A percentile compares a stretch with the other conserved stretches of the same genome.
phyloP scores from a whole-genome alignment of 306 rosid genomes.

The Vachellia pachyceras region DNA sequence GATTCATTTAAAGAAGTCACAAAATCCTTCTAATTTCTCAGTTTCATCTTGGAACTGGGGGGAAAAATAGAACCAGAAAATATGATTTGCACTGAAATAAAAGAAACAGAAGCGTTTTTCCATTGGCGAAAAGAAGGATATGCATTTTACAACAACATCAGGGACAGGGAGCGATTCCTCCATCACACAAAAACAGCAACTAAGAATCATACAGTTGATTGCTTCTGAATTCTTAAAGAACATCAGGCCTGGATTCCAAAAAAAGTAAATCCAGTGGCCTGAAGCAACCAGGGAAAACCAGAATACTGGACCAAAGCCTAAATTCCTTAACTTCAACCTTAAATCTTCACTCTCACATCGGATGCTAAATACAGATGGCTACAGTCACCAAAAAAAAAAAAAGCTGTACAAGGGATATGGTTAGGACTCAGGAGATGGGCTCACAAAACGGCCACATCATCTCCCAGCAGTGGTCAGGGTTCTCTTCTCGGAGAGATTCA shows the following conservation, averaged over 20 bases:
- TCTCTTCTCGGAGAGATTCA: slow-evolving; percentile 39
- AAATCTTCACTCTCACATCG: slow-evolving; percentile 32
- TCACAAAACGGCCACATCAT: slow-evolving; percentile 42
- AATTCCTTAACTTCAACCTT: slow-evolving; percentile 31
- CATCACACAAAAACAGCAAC: slow-evolving; percentile 5
- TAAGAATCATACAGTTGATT: slow-evolving; percentile 6
- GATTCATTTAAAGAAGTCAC: neutral
- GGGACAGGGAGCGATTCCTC: slow-evolving; percentile 1
- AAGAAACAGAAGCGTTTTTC: slow-evolving; percentile 9
- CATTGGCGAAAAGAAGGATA: slow-evolving; percentile 18
- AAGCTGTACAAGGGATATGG: slow-evolving; percentile 52
- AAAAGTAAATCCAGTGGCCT: slow-evolving; percentile 53
- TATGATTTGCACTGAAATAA: neutral
- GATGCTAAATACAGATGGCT: slow-evolving; percentile 1
- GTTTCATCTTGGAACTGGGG: neutral
- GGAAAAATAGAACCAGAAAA: neutral
- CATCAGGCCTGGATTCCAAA: slow-evolving; percentile 55
- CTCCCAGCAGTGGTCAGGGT: slow-evolving; percentile 54
- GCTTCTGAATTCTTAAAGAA: slow-evolving; percentile 22
- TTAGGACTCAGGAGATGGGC: slow-evolving; percentile 3
- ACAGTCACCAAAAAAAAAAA: neutral
- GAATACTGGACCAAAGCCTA: slow-evolving; percentile 10
- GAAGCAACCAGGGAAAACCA: slow-evolving; percentile 32
- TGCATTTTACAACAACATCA: slow-evolving; percentile 43
- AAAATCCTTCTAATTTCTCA: neutral